Percentiles rank a stretch among this genome's conserved stretches.
Evolutionary conservation across 306 rosid genomes (phyloP).

Genomic region (Hippophae rhamnoides): DNA sequence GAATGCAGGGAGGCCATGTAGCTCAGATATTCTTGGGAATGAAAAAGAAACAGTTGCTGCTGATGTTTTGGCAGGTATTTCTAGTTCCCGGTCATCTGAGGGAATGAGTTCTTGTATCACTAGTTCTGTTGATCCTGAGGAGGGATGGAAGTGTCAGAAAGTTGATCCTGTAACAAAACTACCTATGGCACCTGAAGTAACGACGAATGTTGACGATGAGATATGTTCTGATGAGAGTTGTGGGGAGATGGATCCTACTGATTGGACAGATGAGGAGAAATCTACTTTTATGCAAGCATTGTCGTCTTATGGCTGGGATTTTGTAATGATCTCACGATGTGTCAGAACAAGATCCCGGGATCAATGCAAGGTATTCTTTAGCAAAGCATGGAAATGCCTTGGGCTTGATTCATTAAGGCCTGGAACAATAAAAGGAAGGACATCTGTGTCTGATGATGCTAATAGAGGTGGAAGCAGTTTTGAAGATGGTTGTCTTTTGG

Average conservation of each 20-base stretch:
- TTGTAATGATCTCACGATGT: conserved; percentile 49
- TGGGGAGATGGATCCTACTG: conserved; percentile 70
- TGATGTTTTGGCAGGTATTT: conserved; percentile 87
- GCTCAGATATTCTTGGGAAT: conserved; percentile 47
- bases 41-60: conserved; percentile 83
- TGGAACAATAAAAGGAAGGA: conserved; percentile 35
- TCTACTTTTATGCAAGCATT: conserved; percentile 71
- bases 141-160: conserved; percentile 39
- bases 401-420: conserved; percentile 55
- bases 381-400: conserved; percentile 86
- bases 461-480: conserved; percentile 69
- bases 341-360: conserved; percentile 67
- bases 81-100: conserved; percentile 75
- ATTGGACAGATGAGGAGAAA: conserved; percentile 90
- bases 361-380: conserved; percentile 88
- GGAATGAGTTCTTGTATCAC: conserved; percentile 79
- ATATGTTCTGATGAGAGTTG: conserved; percentile 92
- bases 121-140: conserved; percentile 58
- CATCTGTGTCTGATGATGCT: conserved; percentile 43
- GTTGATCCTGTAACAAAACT: conserved; percentile 29
- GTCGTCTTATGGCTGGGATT: conserved; percentile 75
- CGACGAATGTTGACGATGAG: conserved; percentile 51
- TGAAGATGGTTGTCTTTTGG: conserved; percentile 59
- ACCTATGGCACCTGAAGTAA: conserved; percentile 31
- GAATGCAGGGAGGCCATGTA: conserved; percentile 31